Base-by-base conservation (phyloP, 1,139 yeast species). In the Yamadazyma triangularis region DNA sequence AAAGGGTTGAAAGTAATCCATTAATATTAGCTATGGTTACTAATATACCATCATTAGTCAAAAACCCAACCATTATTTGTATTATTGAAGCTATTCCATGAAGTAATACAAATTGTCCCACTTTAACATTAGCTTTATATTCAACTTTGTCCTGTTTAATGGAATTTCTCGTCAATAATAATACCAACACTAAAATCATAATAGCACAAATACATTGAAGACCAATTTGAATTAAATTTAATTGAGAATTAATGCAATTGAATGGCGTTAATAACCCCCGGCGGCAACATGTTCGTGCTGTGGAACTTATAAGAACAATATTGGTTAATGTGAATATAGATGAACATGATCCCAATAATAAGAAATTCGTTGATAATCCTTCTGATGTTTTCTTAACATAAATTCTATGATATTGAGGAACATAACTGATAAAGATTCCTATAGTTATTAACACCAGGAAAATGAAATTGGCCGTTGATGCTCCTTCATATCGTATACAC, bases 361-460 rank as follows among this genome's bases (percentile, higher is more conserved):
- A 61, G 48, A 80, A 87, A 45, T 73, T 69, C 8, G 89, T 84
- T 2, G 91, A 81, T 18, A 87, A 61, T 3, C 96, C 96, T 49
- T 85, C 91, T 4, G 91, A 79, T 6, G 88, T 71, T 34, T 71
- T 57, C 31, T 87, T 72, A 13, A 52, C 47, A 30, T 73, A 56
- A 29, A 87, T 79, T 29, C 83, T 69, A 31, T 64, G 44, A 51
- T 82, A 86, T 55, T 87, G 96, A 0, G 95, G 95, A 2, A 80
- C 36, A 50, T 86, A 87, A 29, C 93, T 82, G n/a, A 70, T 46
- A 27, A 79, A 72, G 15, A 87, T 83, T 4, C 91, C 95, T 2
- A 74, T 33, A 0, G 89, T 77, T 26, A 84, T 68, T 7, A 60
- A 37, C 1, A 75, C 40, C 36, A 82, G 76, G 13, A 80, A 48